Evolutionary conservation across 2,329 filamentous ascomycete species (phyloP).

Genomic region (Talaromyces pinophilus): DNA sequence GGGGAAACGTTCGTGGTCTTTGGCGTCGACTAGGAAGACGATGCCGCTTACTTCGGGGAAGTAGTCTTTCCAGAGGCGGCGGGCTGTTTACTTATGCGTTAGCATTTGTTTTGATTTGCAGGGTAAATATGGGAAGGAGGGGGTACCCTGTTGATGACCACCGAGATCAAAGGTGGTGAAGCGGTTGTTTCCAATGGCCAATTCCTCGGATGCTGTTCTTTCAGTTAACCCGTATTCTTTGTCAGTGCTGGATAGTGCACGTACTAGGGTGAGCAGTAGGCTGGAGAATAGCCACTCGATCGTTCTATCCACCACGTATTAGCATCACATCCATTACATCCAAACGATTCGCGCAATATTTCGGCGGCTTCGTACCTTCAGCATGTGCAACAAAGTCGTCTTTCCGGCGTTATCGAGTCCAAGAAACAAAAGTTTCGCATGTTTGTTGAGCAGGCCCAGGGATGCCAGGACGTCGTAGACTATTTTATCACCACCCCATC

Average conservation of each 20-base stretch:
- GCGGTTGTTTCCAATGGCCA: conserved; percentile 87
- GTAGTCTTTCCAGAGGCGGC: conserved; percentile 94
- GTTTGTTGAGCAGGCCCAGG: conserved; percentile 89
- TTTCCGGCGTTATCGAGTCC: conserved; percentile 94
- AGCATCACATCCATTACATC: not conserved
- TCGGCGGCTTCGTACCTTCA: conserved; percentile 65
- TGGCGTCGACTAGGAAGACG: conserved; percentile 96
- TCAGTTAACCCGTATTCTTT: not conserved
- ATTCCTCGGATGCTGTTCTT: conserved; percentile 75
- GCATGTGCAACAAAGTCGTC: conserved; percentile 90
- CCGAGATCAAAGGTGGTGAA: conserved; percentile 95
- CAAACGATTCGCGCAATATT: not conserved
- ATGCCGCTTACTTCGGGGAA: conserved; percentile 96
- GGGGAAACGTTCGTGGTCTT: conserved; percentile 89
- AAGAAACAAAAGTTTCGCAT: conserved; percentile 91
- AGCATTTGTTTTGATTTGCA: not conserved
- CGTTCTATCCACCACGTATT: conserved; percentile 61
- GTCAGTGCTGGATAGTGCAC: conserved; percentile 32
- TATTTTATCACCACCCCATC: conserved; percentile 38
- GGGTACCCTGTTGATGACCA: conserved; percentile 81
- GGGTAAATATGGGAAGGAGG: too few relatives aligned
- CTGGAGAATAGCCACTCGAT: conserved; percentile 86
- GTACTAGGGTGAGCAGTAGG: conserved; percentile 88
- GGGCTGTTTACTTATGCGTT: conserved; percentile 55
- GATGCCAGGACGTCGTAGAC: conserved; percentile 89